These are phyloP conservation scores for Mediolabrus comicus DNA, from an alignment of 108 stramenopile species.

Conservation along the genomic window DNA sequence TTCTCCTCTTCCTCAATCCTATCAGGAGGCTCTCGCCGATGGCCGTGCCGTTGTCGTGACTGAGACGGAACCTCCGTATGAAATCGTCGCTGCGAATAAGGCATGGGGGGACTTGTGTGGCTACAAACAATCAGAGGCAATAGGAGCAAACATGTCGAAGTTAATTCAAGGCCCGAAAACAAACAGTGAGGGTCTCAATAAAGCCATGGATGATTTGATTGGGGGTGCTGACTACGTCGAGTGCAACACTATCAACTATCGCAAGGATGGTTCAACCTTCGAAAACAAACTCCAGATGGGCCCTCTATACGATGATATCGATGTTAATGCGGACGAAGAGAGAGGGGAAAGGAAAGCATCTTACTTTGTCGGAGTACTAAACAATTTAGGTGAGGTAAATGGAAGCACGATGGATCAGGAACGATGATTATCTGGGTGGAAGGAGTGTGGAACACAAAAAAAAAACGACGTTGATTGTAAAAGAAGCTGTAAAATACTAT, in stretches of 20 bases:
- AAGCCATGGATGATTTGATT: constrained; percentile 17
- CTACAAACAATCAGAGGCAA: constrained; percentile 14
- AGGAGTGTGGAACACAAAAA: no score
- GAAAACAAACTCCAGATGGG: constrained; percentile 15
- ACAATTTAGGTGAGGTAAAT: constrained; percentile 11
- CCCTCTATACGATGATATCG: constrained; percentile 16
- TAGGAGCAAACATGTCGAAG: constrained; percentile 12
- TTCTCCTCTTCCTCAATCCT: not conserved
- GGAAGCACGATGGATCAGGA: no score
- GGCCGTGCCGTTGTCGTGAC: constrained; percentile 29
- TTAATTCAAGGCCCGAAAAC: constrained; percentile 24
- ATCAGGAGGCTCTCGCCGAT: not conserved
- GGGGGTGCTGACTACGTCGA: constrained; percentile 18
- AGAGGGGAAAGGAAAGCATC: constrained; percentile 4
- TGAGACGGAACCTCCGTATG: constrained; percentile 6
- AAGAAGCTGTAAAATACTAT: no score
- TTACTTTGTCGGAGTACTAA: constrained; percentile 23
- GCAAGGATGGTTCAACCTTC: constrained; percentile 18
- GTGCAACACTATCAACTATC: constrained; percentile 23
- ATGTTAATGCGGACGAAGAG: not conserved
- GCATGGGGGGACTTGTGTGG: constrained; percentile 34
- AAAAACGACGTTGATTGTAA: no score
- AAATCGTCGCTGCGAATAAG: constrained; percentile 26
- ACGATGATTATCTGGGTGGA: no score
- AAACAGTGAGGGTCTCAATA: constrained; percentile 14